phyloP scores from a whole-genome alignment of 208 protist genomes.

The Leishmania tarentolae region DNA sequence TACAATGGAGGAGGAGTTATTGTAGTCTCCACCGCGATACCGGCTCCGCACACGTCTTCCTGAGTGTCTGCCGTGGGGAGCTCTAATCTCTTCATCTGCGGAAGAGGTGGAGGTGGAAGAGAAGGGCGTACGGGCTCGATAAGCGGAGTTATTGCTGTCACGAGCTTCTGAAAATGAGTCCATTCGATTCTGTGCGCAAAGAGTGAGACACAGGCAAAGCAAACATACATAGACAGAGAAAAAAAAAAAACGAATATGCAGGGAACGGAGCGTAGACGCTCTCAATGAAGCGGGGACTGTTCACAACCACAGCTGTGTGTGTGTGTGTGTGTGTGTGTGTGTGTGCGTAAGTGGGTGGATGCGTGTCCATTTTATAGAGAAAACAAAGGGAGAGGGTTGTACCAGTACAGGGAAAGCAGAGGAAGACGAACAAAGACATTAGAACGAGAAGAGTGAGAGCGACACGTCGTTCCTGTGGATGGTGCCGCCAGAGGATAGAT shows the following conservation, averaged over 20 bases:
- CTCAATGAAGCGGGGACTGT: neutral
- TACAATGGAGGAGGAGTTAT: neutral
- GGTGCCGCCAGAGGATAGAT: neutral
- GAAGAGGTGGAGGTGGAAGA: neutral
- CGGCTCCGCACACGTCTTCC: no score
- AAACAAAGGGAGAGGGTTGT: neutral
- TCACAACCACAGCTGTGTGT: neutral
- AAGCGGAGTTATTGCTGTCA: neutral
- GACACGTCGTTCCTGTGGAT: neutral
- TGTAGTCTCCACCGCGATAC: neutral
- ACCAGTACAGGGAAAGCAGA: neutral
- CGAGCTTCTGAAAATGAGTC: neutral
- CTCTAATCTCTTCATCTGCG: neutral
- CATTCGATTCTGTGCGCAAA: neutral
- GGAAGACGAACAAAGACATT: neutral
- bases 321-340: neutral
- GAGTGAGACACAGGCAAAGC: no score
- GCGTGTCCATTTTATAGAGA: neutral
- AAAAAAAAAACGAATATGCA: neutral
- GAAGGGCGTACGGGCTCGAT: neutral
- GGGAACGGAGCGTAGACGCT: neutral
- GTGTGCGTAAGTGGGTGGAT: neutral
- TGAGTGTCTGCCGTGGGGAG: neutral
- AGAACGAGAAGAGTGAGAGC: neutral
- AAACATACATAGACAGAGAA: neutral